Evolutionary conservation across 106 monocot species (phyloP).

Genomic region (Vanilla planifolia): DNA sequence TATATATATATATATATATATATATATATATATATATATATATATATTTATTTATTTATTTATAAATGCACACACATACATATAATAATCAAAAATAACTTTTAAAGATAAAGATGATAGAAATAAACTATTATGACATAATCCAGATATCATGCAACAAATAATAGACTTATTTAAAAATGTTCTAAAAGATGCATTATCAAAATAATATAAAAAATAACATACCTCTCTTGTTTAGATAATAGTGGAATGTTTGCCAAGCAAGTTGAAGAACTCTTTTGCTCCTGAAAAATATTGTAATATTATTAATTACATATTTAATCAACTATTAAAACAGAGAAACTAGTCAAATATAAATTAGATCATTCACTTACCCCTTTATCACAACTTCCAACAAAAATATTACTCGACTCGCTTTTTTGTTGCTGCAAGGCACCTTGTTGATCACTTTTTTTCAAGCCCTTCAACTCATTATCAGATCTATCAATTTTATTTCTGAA

Average conservation of each 20-base stretch:
- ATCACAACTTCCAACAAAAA: conserved; percentile 12
- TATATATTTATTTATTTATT: too few species aligned
- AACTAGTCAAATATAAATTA: not conserved
- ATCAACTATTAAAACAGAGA: conserved; percentile 7
- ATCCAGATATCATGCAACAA: not conserved
- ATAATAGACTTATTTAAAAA: not conserved
- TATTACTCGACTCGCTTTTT: conserved; percentile 11
- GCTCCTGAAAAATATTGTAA: conserved; percentile 15
- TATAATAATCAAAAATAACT: not conserved
- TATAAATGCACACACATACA: too few species aligned
- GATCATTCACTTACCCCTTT: not conserved
- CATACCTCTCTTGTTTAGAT: conserved; percentile 39
- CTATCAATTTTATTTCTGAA: conserved; percentile 20
- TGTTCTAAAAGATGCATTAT: too few species aligned
- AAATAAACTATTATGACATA: too few species aligned
- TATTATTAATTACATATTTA: conserved; percentile 4
- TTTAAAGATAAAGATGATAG: not conserved
- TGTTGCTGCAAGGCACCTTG: conserved; percentile 17
- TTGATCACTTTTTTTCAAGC: conserved; percentile 8
- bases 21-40: too few species aligned
- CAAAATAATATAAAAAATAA: too few species aligned
- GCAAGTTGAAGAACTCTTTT: conserved; percentile 10
- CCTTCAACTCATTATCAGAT: conserved; percentile 15
- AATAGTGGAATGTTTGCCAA: conserved; percentile 15
- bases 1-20: too few species aligned